Base-by-base conservation (phyloP, 1,284 basidiomycete genomes). In the Apiotrichum sp. region DNA sequence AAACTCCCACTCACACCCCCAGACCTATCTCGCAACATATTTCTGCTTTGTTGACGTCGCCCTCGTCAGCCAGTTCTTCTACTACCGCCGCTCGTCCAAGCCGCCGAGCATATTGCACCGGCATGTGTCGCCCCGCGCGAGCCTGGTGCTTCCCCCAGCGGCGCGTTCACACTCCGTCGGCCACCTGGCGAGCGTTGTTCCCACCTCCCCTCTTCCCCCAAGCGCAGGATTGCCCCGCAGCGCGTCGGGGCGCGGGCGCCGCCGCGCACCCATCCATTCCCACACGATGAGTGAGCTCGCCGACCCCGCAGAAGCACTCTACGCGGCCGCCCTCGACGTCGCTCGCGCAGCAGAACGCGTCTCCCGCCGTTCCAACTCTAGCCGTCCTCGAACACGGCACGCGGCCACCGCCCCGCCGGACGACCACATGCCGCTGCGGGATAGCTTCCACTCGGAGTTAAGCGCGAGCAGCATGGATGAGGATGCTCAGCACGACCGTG, bases 11-110 rank as follows among this genome's bases (percentile, higher is more conserved):
- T 22, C 22, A 22, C 22, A 22, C 22, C 22, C 22, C 22, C 22
- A 96, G 88, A 95, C 84, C 42, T 89, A 84, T 69, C 87, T 96
- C 47, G 91, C 92, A 3, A 80, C 81, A 0, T 95, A 95, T 73
- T 96, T 95, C 69, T 87, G 88, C 65, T 77, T 82, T 52, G 82
- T 95, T 50, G 92, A 95, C 73, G 75, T 83, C 49, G 79, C 81
- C 41, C 80, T 95, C 32, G 78, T 92, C 53, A 72, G 68, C 9
- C 91, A 96, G 72, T 95, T 84, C 76, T 79, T 85, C 65, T 87
- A 93, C 76, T 95, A 93, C 69, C 56, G 50, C 69, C 56, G 51
- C 34, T 49, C 45, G 13, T 31, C 38, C 47, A 22, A 42, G 35
- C 32, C 38, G 13, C 58, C 31, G 50, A 13, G 40, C n/a, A n/a